These are phyloP conservation scores for Leptomonas seymouri DNA, from an alignment of 208 protist species.

Conservation along the genomic window DNA sequence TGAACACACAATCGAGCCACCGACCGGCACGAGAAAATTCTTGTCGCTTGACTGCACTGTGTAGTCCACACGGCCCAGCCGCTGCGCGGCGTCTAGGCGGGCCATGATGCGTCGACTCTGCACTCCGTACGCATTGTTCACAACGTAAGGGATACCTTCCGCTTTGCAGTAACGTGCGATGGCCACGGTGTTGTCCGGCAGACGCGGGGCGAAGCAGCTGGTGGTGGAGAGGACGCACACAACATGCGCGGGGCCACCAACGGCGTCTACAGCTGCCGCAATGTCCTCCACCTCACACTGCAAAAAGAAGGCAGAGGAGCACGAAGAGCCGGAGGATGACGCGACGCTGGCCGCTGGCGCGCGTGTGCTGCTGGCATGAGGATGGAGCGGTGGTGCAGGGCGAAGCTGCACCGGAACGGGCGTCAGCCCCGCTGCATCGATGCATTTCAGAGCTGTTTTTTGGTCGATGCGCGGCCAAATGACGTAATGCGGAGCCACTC, in stretches of 20 bases:
- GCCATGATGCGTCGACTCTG: constrained; percentile 90
- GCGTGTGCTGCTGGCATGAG: neutral
- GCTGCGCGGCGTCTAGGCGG: constrained; percentile 68
- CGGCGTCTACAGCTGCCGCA: constrained; percentile 51
- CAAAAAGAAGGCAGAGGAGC: constrained; percentile 50
- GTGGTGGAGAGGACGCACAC: constrained; percentile 97
- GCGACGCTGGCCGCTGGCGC: neutral
- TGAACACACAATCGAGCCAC: constrained; percentile 75
- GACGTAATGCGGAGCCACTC: constrained; percentile 73
- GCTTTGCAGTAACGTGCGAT: constrained; percentile 90
- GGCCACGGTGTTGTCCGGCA: constrained; percentile 94
- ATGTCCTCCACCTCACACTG: constrained; percentile 80
- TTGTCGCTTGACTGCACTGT: constrained; percentile 98
- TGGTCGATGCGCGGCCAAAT: constrained; percentile 98
- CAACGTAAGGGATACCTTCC: constrained; percentile 90
- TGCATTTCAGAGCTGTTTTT: constrained; percentile 98
- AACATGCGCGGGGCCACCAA: constrained; percentile 73
- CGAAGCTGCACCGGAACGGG: constrained; percentile 62
- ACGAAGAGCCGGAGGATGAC: neutral
- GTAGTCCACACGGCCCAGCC: constrained; percentile 90
- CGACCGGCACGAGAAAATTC: constrained; percentile 99
- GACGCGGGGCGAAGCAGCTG: constrained; percentile 98
- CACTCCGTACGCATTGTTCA: constrained; percentile 99
- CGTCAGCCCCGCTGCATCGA: constrained; percentile 82
- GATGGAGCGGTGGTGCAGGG: constrained; percentile 16